phyloP scores from a whole-genome alignment of 169 alveolate genomes.

The Plasmodium malariae region DNA sequence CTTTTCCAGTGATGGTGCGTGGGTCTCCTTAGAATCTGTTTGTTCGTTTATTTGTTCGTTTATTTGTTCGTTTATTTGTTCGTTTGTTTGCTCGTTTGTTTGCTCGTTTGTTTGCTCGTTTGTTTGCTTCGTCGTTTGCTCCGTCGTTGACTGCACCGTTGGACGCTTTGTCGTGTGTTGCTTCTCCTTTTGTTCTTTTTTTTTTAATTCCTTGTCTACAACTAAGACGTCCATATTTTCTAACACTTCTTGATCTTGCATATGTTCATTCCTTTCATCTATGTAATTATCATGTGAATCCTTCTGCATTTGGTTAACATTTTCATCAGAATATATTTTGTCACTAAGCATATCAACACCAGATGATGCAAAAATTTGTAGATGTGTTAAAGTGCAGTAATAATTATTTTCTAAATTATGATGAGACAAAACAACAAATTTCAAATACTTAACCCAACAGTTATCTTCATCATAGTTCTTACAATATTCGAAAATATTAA shows the following conservation, averaged over 20 bases:
- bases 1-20: not conserved
- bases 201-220: conserved; percentile 23
- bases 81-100: not conserved
- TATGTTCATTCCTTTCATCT: conserved; percentile 17
- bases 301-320: conserved; percentile 19
- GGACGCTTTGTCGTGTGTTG: not conserved
- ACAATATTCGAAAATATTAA: conserved; percentile 83
- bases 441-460: conserved; percentile 85
- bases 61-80: not conserved
- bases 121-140: not conserved
- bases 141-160: not conserved
- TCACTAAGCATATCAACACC: conserved; percentile 86
- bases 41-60: not conserved
- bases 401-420: conserved; percentile 86
- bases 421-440: conserved; percentile 86
- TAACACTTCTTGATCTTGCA: conserved; percentile 16
- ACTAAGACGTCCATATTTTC: conserved; percentile 44
- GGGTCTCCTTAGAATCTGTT: not conserved
- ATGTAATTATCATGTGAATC: conserved; percentile 37
- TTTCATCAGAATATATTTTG: conserved; percentile 73
- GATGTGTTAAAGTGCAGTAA: conserved; percentile 88
- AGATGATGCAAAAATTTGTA: conserved; percentile 88
- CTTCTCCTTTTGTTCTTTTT: not conserved
- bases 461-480: conserved; percentile 79
- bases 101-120: not conserved